Conservation (phyloP, 2,329 filamentous ascomycete genomes). For the Peltaster fructicola region DNA sequence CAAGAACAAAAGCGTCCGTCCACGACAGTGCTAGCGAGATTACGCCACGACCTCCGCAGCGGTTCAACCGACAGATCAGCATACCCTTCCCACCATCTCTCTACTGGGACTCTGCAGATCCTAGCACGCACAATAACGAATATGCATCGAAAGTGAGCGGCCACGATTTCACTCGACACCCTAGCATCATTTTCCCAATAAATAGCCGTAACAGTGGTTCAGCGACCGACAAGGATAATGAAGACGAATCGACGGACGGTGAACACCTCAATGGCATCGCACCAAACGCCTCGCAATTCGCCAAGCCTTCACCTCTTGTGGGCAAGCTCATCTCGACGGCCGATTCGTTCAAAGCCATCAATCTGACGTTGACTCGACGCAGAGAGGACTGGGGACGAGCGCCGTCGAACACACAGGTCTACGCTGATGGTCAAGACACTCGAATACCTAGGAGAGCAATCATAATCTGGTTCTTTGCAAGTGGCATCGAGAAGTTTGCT, state of each 20-base stretch:
- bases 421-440: constrained; percentile 43
- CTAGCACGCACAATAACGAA: constrained; percentile 27
- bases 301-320: constrained; percentile 28
- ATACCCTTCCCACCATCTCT: constrained; percentile 27
- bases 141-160: constrained; percentile 30
- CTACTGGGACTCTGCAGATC: constrained; percentile 27
- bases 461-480: constrained; percentile 57
- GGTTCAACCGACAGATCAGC: constrained; percentile 26
- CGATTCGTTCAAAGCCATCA: constrained; percentile 48
- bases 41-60: constrained; percentile 13
- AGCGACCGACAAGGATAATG: constrained; percentile 2
- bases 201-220: constrained; percentile 2
- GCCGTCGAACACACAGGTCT: constrained; percentile 48
- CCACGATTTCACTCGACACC: constrained; percentile 21
- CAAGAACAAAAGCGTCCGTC: constrained; percentile 11
- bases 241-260: too few species aligned
- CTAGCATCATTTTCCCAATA: too few species aligned
- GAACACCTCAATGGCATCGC: background rate
- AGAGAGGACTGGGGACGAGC: constrained; percentile 65
- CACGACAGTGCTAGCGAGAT: constrained; percentile 13
- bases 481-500: constrained; percentile 40
- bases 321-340: constrained; percentile 49
- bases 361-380: constrained; percentile 47
- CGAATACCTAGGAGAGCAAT: constrained; percentile 70
- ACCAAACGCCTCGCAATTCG: constrained; percentile 11